These are phyloP conservation scores for Brassica balearica DNA, from an alignment of 441 rosid species.

Conservation along the genomic window DNA sequence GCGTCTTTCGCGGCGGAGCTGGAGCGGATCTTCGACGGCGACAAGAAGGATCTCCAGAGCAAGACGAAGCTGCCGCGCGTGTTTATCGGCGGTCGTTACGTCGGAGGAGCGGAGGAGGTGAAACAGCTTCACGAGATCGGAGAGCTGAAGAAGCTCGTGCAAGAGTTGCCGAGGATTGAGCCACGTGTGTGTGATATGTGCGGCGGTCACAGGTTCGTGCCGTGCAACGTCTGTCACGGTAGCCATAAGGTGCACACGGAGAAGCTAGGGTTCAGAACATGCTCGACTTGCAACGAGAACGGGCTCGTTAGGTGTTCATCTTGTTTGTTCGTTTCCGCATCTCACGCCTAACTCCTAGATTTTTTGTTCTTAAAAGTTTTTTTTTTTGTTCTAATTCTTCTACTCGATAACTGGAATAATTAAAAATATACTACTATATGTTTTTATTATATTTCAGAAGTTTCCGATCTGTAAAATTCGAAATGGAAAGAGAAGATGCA, in stretches of 20 bases:
- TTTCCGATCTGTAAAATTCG: constrained; percentile 39
- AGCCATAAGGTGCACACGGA: constrained; percentile 63
- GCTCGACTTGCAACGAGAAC: constrained; percentile 63
- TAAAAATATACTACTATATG: constrained; percentile 1
- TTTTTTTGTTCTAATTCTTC: neutral
- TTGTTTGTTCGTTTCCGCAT: constrained; percentile 51
- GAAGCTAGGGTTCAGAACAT: constrained; percentile 59
- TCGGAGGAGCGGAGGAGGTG: constrained; percentile 74
- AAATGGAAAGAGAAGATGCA: constrained; percentile 9
- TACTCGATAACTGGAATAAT: constrained; percentile 24
- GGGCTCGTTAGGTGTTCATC: constrained; percentile 73
- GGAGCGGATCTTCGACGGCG: constrained; percentile 45
- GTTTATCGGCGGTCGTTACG: constrained; percentile 61
- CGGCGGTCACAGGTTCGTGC: constrained; percentile 57
- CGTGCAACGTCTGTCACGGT: constrained; percentile 62
- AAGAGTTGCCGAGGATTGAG: constrained; percentile 49
- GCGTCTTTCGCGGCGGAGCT: constrained; percentile 57
- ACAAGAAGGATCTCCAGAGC: neutral
- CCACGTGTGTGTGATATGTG: constrained; percentile 53
- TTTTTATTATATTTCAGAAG: constrained; percentile 20
- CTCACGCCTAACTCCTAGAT: constrained; percentile 38
- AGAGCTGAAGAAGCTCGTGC: constrained; percentile 62
- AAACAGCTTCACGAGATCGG: constrained; percentile 67
- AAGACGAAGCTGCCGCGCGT: constrained; percentile 54
- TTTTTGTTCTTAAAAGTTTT: neutral